These are phyloP conservation scores for Arctium lappa DNA, from an alignment of 129 eudicot genomes.

Conservation along the genomic window DNA sequence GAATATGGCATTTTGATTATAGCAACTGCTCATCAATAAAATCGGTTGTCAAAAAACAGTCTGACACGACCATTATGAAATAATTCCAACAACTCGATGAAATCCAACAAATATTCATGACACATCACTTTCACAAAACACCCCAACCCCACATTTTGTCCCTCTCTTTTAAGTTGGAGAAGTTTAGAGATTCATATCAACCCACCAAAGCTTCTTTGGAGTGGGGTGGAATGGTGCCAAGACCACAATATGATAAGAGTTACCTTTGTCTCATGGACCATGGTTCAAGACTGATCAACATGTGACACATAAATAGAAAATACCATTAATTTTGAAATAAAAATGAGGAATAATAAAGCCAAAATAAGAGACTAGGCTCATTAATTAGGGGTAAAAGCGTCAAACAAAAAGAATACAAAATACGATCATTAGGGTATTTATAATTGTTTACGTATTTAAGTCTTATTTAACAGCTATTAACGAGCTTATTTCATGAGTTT, in stretches of 20 bases:
- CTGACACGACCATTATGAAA: neutral
- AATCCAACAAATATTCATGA: conserved; percentile 11
- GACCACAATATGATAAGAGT: conserved; percentile 11
- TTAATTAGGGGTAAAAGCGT: neutral
- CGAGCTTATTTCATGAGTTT: neutral
- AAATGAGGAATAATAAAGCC: neutral
- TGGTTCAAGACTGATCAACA: conserved; percentile 3
- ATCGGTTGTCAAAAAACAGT: neutral
- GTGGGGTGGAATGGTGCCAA: conserved; percentile 9
- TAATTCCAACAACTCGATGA: neutral
- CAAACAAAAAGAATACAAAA: neutral
- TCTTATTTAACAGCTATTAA: neutral
- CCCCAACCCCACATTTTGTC: conserved; percentile 22
- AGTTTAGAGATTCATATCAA: conserved; percentile 16
- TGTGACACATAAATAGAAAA: conserved; percentile 10
- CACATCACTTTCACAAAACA: conserved; percentile 18
- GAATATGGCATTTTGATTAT: neutral
- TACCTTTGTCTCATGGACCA: conserved; percentile 15
- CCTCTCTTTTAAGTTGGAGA: neutral
- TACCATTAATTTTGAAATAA: neutral
- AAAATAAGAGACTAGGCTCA: neutral
- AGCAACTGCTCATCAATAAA: neutral
- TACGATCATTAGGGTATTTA: neutral
- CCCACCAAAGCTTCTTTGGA: neutral
- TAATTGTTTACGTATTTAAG: neutral